Evolutionary conservation across 2,329 filamentous ascomycete genomes (phyloP).

Genomic region (Trichoderma sp.): DNA sequence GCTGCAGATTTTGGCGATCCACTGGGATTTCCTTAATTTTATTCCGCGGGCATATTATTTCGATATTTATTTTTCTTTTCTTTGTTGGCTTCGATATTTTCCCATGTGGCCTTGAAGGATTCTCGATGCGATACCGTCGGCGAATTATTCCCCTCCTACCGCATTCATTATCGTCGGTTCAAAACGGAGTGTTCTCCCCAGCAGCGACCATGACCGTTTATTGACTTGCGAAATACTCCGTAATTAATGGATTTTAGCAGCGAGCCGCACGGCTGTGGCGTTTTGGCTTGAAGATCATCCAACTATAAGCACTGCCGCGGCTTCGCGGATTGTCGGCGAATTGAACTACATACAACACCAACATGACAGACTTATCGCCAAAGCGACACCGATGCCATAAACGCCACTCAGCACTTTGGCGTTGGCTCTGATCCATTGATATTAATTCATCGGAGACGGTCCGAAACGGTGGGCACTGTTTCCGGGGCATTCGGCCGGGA

Average conservation of each 20-base stretch:
- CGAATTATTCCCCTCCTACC: not conserved
- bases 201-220: not conserved
- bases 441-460: conserved; percentile 3
- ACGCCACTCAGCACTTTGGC: not conserved
- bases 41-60: conserved; percentile 3
- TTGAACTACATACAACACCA: not conserved
- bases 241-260: not conserved
- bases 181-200: not conserved
- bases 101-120: not conserved
- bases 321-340: not conserved
- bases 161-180: not conserved
- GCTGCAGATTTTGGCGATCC: conserved; percentile 12
- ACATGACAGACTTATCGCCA: not conserved
- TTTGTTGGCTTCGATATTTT: not conserved
- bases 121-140: not conserved
- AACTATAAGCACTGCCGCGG: not conserved
- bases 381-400: not conserved
- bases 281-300: not conserved
- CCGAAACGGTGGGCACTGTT: conserved; percentile 9
- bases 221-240: not conserved
- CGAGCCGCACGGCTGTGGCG: not conserved
- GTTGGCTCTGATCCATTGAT: not conserved
- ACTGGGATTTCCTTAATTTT: conserved; percentile 18
- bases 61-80: not conserved
- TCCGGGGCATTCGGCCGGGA: not conserved